Base-by-base conservation (phyloP, 495 filamentous ascomycete species). In the Lophiostoma macrostomum region DNA sequence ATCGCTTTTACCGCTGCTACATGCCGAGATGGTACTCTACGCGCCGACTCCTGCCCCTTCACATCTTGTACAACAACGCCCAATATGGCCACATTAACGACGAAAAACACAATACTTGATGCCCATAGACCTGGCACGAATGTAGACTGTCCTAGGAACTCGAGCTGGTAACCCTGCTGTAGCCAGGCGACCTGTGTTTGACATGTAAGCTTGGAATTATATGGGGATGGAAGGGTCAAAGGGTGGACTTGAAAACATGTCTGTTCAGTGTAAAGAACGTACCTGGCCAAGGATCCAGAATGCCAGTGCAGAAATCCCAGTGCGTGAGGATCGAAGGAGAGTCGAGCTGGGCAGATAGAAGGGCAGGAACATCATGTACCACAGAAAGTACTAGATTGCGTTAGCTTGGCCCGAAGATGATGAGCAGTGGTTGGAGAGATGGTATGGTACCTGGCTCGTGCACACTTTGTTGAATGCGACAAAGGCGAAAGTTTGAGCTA, bases 401-500 rank as follows among this genome's bases (percentile, higher is more conserved):
- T 64, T n/a, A 60, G 44, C 10, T 27, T 37, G 27, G 23, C 20
- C 38, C 35, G 11, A 41, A 29, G 11, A 16, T 6, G 22, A 6
- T n/a, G n/a, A n/a, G n/a, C n/a, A n/a, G 16, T 46, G 29, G 23
- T 10, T 45, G 16, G 36, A n/a, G 23, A 24, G 30, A 31, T 50
- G 13, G 14, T 39, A 23, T 53, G 73, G 19, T 80, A 93, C 90
- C 80, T 97, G 93, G 64, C 87, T 91, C 1, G 93, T 98, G 77
- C 91, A 96, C 14, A 98, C 93, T 74, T 98, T 98, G 67, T 98
- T 98, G 50, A 95, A 97, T 4, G 88, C 82, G 5, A 97, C 93
- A 69, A 98, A 98, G 0, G 93, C 87, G 67, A 96, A 96, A 0
- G 94, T 97, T 71, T 98, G 93, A n/a, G 88, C 90, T n/a, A 98